These are phyloP conservation scores for Colletotrichum eleusines DNA, from an alignment of 2,329 filamentous ascomycete species.

Conservation along the genomic window DNA sequence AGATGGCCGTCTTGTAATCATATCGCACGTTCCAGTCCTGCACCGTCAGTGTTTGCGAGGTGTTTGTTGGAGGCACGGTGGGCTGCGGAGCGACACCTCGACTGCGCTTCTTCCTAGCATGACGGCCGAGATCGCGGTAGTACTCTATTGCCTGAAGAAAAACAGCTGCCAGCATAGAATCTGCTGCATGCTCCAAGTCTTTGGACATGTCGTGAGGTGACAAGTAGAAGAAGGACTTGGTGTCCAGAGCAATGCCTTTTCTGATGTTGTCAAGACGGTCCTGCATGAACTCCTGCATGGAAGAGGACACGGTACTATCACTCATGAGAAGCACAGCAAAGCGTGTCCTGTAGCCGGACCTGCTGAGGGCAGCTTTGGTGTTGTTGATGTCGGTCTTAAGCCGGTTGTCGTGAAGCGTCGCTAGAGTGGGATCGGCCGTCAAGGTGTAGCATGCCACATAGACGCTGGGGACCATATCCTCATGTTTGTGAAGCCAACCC, in stretches of 20 bases:
- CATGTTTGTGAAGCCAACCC: slow-evolving; percentile 90
- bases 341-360: slow-evolving; percentile 81
- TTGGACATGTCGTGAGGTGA: slow-evolving; percentile 77
- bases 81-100: slow-evolving; percentile 83
- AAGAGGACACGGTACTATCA: slow-evolving; percentile 64
- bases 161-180: slow-evolving; percentile 77
- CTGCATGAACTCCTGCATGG: slow-evolving; percentile 70
- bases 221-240: slow-evolving; percentile 87
- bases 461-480: slow-evolving; percentile 83
- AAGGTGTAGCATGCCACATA: slow-evolving; percentile 86
- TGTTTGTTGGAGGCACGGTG: slow-evolving; percentile 86
- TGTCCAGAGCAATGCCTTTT: slow-evolving; percentile 81
- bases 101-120: slow-evolving; percentile 87
- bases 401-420: slow-evolving; percentile 85
- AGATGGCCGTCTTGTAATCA: slow-evolving; percentile 91
- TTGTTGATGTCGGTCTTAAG: slow-evolving; percentile 88
- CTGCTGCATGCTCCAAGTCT: slow-evolving; percentile 80
- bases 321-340: slow-evolving; percentile 83
- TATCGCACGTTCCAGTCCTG: slow-evolving; percentile 95
- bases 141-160: slow-evolving; percentile 86
- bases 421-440: slow-evolving; percentile 77
- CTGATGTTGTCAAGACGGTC: slow-evolving; percentile 85
- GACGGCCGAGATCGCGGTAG: slow-evolving; percentile 93
- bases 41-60: slow-evolving; percentile 85
- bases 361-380: slow-evolving; percentile 74